Evolutionary conservation across 305 asterid species (phyloP).

Genomic region (Plantago coronopus): DNA sequence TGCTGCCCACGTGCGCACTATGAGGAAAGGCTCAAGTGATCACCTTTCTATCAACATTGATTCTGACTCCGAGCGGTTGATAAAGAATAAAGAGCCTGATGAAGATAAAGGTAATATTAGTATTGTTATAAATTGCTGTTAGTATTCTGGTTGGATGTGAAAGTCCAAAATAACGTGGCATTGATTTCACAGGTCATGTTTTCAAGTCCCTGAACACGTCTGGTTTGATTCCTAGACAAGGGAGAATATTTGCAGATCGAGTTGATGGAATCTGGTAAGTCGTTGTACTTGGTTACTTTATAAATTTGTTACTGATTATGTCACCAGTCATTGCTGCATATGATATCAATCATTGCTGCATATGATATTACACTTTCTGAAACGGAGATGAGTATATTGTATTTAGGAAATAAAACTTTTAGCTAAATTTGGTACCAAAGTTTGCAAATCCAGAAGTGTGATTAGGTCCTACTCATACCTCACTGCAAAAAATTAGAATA

Average conservation of each 20-base stretch:
- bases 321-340: not conserved
- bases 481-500: not conserved
- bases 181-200: conserved; percentile 59
- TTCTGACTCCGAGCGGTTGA: conserved; percentile 72
- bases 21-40: conserved; percentile 88
- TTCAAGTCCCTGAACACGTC: conserved; percentile 82
- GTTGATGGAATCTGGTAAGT: conserved; percentile 89
- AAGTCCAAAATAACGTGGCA: not conserved
- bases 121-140: conserved; percentile 1
- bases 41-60: conserved; percentile 85
- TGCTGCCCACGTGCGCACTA: conserved; percentile 78
- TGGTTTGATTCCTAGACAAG: conserved; percentile 90
- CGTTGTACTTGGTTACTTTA: conserved; percentile 11
- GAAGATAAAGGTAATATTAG: conserved; percentile 73
- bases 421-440: not conserved
- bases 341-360: not conserved
- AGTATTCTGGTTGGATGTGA: not conserved
- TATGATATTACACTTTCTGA: not conserved
- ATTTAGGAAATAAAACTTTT: not conserved
- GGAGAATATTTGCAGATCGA: conserved; percentile 80
- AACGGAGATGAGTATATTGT: not conserved
- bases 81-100: conserved; percentile 51
- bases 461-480: not conserved
- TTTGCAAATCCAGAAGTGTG: not conserved
- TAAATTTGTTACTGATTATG: not conserved